Base-by-base conservation (phyloP, 768 basidiomycete genomes). In the Podaxis carcinomalis region DNA sequence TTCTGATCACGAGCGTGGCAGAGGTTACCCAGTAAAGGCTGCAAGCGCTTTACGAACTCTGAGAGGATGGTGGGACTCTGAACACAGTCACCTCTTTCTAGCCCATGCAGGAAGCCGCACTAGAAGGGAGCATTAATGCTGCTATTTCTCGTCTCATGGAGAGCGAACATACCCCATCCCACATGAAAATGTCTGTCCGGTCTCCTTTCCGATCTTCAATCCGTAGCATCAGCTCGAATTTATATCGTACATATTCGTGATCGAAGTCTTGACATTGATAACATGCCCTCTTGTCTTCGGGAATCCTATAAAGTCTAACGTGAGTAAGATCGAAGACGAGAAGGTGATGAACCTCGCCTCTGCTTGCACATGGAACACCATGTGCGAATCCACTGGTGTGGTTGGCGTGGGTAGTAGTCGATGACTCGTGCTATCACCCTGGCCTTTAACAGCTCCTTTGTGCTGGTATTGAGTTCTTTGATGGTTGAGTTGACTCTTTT, bases 351-450 rank as follows among this genome's bases (percentile, higher is more conserved):
- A 13, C 68, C 79, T 66, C 62, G 88, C 89, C 76, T 70, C 55
- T 73, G 66, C 6, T 78, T 66, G 70, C 89, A 90, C 3, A 76
- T 77, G 5, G 73, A 75, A 69, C 88, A 91, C 40, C 73, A 72
- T 37, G 81, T 71, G 25, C 75, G 72, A 37, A 81, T 77, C 14
- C 78, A 83, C 14, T 86, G 77, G 27, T 71, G 64, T 28, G 88
- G 65, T 28, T 76, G 66, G 35, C 77, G 72, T 0, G 89, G 89
- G 65, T 77, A 80, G 66, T 82, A 88, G 65, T 86, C 84, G 7
- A 82, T 66, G 2, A 80, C 77, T 19, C 80, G 80, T 5, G 82
- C 87, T 9, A 73, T 65, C 23, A 88, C 68, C 40, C 70, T 75
- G 60, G 79, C 82, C 44, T 69, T 74, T 14, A 69, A 70, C 3